Conservation (phyloP, 306 rosid genomes). For the Neltuma alba region DNA sequence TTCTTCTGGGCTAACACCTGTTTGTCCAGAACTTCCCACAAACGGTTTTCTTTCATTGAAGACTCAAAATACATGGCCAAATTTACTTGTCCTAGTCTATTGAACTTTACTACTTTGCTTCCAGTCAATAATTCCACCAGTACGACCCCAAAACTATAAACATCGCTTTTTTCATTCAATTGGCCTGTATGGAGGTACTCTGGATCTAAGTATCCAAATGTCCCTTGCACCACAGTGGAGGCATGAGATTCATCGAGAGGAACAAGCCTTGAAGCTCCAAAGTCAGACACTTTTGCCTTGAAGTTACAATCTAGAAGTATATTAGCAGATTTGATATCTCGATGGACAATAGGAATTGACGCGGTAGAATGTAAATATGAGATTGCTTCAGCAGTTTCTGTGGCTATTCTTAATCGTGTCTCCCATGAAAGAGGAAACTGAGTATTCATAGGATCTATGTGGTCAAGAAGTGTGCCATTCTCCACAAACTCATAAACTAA, state of each 20-base stretch:
- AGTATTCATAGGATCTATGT: neutral
- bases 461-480: conserved; percentile 26
- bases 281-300: conserved; percentile 1
- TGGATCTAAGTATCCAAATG: conserved; percentile 51
- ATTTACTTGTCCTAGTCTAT: conserved; percentile 29
- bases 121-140: conserved; percentile 45
- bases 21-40: conserved; percentile 35
- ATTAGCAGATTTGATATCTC: conserved; percentile 43
- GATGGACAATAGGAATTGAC: conserved; percentile 40
- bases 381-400: conserved; percentile 36
- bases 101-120: conserved; percentile 34
- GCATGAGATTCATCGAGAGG: conserved; percentile 45
- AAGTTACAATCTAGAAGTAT: conserved; percentile 34
- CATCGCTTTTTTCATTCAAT: conserved; percentile 54
- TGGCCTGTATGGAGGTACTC: conserved; percentile 42
- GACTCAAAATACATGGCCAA: conserved; percentile 31
- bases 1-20: neutral
- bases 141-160: conserved; percentile 58
- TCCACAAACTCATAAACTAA: conserved; percentile 25
- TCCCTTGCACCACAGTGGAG: conserved; percentile 55
- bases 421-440: neutral
- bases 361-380: conserved; percentile 39
- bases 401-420: conserved; percentile 31
- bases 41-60: conserved; percentile 32
- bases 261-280: conserved; percentile 51